A percentile compares a stretch with the other conserved stretches of the same genome.
phyloP scores from a whole-genome alignment of 1,284 basidiomycete genomes.

The Heterobasidion irregulare region DNA sequence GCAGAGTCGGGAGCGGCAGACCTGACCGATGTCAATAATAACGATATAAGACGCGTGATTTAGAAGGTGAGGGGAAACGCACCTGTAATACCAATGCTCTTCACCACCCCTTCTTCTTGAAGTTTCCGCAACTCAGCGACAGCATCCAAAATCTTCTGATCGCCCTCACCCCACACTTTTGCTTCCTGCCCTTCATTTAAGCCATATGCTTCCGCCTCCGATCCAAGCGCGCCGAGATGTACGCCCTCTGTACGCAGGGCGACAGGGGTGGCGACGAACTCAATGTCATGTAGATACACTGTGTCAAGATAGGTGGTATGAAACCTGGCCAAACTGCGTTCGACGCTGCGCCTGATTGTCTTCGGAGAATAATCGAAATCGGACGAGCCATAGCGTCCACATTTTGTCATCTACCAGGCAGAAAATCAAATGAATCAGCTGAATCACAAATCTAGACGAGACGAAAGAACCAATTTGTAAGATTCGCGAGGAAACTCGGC shows the following conservation, averaged over 20 bases:
- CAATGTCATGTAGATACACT: conserved; percentile 90
- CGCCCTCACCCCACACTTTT: conserved; percentile 67
- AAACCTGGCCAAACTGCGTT: conserved; percentile 66
- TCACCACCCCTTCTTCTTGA: conserved; percentile 74
- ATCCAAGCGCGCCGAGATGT: conserved; percentile 44
- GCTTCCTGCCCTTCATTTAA: conserved; percentile 49
- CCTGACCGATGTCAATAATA: conserved; percentile 32
- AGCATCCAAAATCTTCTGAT: conserved; percentile 72
- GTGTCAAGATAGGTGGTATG: conserved; percentile 79
- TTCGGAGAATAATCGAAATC: conserved; percentile 79
- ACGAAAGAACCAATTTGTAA: conserved; percentile 59
- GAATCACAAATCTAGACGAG: neutral
- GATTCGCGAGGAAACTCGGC: conserved; percentile 72
- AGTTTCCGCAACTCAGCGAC: conserved; percentile 66
- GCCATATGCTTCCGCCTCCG: conserved; percentile 52
- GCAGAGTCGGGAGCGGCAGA: conserved; percentile 84
- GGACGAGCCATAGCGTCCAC: conserved; percentile 73
- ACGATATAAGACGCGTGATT: neutral
- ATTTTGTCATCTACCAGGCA: conserved; percentile 78
- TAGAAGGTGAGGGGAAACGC: conserved; percentile 9
- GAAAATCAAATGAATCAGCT: neutral
- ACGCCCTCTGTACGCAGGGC: conserved; percentile 44
- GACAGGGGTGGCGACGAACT: conserved; percentile 69
- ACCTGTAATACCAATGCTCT: conserved; percentile 83
- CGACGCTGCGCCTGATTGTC: conserved; percentile 64